A percentile compares a stretch with the other conserved stretches of the same genome.
These are phyloP conservation scores for Catharanthus roseus DNA, from an alignment of 257 asterid species.

Conservation along the genomic window DNA sequence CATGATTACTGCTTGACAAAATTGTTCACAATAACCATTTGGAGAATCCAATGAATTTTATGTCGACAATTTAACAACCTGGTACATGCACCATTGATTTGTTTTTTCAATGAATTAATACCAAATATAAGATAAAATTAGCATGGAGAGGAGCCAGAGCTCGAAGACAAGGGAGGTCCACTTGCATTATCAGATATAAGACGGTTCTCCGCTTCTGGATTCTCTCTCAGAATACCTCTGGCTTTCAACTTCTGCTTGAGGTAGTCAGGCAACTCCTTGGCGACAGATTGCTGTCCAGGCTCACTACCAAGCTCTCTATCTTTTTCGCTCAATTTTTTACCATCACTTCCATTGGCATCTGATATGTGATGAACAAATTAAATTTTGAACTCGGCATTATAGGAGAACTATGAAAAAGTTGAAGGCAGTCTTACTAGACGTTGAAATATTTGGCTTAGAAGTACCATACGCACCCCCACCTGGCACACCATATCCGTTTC, in stretches of 20 bases:
- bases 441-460: constrained; percentile 25
- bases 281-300: constrained; percentile 36
- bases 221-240: constrained; percentile 82
- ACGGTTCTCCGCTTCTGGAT: constrained; percentile 26
- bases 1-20: background rate
- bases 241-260: constrained; percentile 87
- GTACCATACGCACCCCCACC: constrained; percentile 89
- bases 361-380: constrained; percentile 18
- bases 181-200: constrained; percentile 42
- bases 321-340: constrained; percentile 29
- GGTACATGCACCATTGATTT: background rate
- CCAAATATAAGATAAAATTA: background rate
- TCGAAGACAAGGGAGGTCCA: constrained; percentile 5
- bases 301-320: constrained; percentile 37
- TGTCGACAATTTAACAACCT: background rate
- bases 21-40: background rate
- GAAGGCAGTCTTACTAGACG: constrained; percentile 38
- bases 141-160: constrained; percentile 13
- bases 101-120: background rate
- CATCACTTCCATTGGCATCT: constrained; percentile 37
- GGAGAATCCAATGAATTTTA: background rate
- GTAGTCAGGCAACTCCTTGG: constrained; percentile 74
- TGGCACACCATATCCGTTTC: constrained; percentile 99
- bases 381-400: background rate
- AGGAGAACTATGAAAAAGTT: constrained; percentile 7